Evolutionary conservation across 495 filamentous ascomycete species (phyloP).

Genomic region (Aspergillus cavernicola): DNA sequence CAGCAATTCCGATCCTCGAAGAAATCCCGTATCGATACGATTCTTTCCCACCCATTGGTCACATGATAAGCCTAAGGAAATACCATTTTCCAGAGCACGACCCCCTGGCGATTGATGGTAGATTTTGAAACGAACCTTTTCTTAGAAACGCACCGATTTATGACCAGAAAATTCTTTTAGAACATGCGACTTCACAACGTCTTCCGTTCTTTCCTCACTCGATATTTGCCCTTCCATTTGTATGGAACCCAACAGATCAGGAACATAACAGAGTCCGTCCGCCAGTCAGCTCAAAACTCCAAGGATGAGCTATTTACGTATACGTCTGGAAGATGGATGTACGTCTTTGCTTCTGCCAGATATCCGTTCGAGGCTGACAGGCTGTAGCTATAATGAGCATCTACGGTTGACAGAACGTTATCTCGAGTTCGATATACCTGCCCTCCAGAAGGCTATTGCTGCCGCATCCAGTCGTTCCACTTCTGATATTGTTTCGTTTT

Average conservation of each 20-base stretch:
- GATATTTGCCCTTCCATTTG: no score
- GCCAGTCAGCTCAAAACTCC: background rate
- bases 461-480: background rate
- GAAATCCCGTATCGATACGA: no score
- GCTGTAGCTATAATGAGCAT: constrained; percentile 19
- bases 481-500: constrained; percentile 16
- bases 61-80: no score
- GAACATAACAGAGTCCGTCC: background rate
- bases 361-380: background rate
- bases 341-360: background rate
- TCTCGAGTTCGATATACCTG: constrained; percentile 22
- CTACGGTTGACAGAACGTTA: constrained; percentile 18
- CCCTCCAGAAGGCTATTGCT: constrained; percentile 16
- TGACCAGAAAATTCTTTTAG: no score
- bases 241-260: background rate
- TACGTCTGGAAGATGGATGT: constrained; percentile 22
- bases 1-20: no score
- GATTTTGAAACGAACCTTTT: no score
- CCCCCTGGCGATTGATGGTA: no score
- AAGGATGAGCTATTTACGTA: constrained; percentile 12
- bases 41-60: no score
- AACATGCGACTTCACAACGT: no score
- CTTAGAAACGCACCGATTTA: no score
- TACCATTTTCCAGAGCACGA: no score
- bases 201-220: no score